Conservation (phyloP, 129 eudicot species). For the Silybum marianum region DNA sequence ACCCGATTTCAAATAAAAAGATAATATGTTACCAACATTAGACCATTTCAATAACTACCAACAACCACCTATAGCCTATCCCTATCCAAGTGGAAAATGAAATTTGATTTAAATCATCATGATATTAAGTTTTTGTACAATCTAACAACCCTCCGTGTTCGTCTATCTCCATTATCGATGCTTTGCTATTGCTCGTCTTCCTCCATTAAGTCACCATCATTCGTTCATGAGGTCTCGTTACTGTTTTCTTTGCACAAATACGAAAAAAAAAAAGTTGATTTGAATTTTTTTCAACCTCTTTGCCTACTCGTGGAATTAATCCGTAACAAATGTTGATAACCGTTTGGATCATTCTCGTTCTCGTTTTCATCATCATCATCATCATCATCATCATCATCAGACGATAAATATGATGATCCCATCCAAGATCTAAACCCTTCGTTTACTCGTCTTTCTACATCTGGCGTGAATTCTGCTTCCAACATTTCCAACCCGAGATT, state of each 20-base stretch:
- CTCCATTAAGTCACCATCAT: not conserved
- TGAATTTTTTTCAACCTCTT: constrained; percentile 46
- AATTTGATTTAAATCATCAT: not conserved
- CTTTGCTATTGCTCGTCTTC: not conserved
- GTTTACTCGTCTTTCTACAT: constrained; percentile 76
- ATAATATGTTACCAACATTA: not conserved
- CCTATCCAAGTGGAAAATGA: not conserved
- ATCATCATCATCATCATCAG: constrained; percentile 73
- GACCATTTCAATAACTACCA: not conserved
- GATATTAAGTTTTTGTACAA: not conserved
- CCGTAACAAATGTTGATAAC: constrained; percentile 35
- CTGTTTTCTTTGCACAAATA: not conserved
- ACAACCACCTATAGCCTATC: not conserved
- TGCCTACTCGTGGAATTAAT: constrained; percentile 53
- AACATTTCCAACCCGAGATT: constrained; percentile 87
- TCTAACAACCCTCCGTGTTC: not conserved
- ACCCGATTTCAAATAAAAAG: not conserved
- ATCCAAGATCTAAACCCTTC: constrained; percentile 96
- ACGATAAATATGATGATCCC: constrained; percentile 85
- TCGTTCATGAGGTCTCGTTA: not conserved
- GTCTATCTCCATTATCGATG: not conserved
- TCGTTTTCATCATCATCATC: constrained; percentile 76
- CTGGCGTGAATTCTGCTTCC: constrained; percentile 84
- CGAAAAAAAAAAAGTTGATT: not conserved
- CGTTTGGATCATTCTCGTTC: constrained; percentile 69